Conservation (phyloP, 257 asterid species). For the Solanum ossicruentum region DNA sequence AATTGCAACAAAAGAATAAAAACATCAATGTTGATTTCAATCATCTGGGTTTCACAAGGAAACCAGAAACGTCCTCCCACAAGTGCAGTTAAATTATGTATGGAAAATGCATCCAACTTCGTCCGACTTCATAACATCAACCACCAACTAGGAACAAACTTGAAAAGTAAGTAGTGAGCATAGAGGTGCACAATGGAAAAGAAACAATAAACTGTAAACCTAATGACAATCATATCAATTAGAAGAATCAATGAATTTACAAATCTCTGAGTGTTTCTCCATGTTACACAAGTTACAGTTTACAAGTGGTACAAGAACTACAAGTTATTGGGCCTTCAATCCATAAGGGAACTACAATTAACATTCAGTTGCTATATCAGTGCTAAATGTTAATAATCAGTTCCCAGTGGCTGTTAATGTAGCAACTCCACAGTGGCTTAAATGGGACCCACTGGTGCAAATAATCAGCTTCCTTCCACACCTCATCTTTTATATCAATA, state of each 20-base stretch:
- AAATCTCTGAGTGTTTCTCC: constrained; percentile 26
- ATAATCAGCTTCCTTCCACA: constrained; percentile 8
- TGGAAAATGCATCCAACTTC: neutral
- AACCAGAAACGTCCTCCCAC: neutral
- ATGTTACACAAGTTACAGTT: constrained; percentile 30
- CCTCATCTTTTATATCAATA: constrained; percentile 30
- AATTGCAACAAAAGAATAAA: neutral
- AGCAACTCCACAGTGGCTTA: constrained; percentile 21
- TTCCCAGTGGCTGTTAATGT: constrained; percentile 9
- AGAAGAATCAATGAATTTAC: constrained; percentile 46
- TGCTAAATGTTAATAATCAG: constrained; percentile 8
- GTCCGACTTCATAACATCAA: neutral
- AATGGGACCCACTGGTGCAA: constrained; percentile 14
- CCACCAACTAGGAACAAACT: neutral
- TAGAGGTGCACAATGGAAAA: neutral
- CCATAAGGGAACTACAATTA: constrained; percentile 18
- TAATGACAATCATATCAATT: neutral
- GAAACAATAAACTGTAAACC: neutral
- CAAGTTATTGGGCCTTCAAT: constrained; percentile 44
- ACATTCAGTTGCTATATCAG: constrained; percentile 21
- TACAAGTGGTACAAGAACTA: constrained; percentile 45
- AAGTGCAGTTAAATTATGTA: neutral
- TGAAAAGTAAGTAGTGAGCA: neutral
- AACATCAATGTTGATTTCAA: neutral
- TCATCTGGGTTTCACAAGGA: neutral